Evolutionary conservation across 2,329 filamentous ascomycete genomes (phyloP).

Genomic region (Clarireedia homoeocarpa): DNA sequence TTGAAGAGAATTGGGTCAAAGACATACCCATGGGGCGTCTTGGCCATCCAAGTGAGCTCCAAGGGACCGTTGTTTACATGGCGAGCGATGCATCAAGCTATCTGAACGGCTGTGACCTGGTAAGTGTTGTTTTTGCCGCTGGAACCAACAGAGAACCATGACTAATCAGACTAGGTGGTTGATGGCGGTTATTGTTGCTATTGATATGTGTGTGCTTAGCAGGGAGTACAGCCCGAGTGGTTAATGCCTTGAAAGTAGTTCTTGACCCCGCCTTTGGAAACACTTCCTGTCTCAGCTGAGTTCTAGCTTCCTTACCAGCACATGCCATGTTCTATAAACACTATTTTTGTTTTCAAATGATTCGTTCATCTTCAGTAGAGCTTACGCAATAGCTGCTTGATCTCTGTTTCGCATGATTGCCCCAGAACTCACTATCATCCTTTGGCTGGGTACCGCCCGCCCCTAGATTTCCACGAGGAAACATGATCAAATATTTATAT

Average conservation of each 20-base stretch:
- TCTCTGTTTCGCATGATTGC: background rate
- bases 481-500: background rate
- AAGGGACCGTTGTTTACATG: slow-evolving; percentile 29
- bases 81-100: slow-evolving; percentile 23
- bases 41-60: slow-evolving; percentile 32
- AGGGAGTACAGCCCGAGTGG: background rate
- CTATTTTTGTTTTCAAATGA: no score
- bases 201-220: background rate
- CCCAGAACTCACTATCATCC: no score
- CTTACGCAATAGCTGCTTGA: no score
- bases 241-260: background rate
- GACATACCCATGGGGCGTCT: slow-evolving; percentile 32
- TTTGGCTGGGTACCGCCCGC: no score
- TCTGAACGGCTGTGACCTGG: slow-evolving; percentile 21
- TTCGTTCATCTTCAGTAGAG: no score
- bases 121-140: slow-evolving; percentile 8
- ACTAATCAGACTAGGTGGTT: slow-evolving; percentile 13
- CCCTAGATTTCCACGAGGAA: background rate
- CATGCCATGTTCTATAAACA: background rate
- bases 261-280: background rate
- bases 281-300: background rate
- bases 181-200: slow-evolving; percentile 15
- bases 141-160: background rate
- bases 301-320: background rate
- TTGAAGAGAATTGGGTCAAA: slow-evolving; percentile 31